Conservation (phyloP, 495 filamentous ascomycete genomes). For the Penicillium robsamsonii region DNA sequence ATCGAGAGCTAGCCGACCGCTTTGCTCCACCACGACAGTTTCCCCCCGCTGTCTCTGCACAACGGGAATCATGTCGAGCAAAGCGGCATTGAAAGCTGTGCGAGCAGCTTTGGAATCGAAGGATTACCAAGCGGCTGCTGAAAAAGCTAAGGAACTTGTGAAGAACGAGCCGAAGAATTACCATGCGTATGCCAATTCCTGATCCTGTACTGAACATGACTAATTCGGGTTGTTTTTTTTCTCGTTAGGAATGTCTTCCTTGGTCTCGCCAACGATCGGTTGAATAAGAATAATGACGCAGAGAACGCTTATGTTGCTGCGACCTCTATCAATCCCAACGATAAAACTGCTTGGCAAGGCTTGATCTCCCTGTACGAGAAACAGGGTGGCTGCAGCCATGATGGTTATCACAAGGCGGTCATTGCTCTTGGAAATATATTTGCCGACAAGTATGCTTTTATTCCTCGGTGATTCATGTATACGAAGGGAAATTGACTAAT, state of each 20-base stretch:
- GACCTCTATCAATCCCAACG: constrained; percentile 58
- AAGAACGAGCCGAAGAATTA: constrained; percentile 75
- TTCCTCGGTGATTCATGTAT: not conserved
- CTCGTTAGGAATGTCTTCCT: constrained; percentile 70
- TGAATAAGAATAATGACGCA: constrained; percentile 64
- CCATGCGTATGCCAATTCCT: constrained; percentile 58
- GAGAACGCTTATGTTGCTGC: constrained; percentile 76
- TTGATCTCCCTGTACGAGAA: constrained; percentile 82
- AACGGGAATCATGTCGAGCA: constrained; percentile 53
- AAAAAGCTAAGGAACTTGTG: constrained; percentile 64
- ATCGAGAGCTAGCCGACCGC: constrained; percentile 22
- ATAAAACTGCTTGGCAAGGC: constrained; percentile 82
- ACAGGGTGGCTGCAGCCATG: constrained; percentile 64
- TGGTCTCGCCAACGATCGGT: constrained; percentile 75
- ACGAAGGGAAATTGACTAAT: not conserved
- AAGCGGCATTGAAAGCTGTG: constrained; percentile 80
- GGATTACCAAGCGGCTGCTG: constrained; percentile 71
- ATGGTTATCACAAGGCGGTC: constrained; percentile 68
- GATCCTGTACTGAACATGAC: constrained; percentile 1
- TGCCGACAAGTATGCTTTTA: constrained; percentile 54
- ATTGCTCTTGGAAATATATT: constrained; percentile 73
- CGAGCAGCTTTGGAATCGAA: constrained; percentile 74
- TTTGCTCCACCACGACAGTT: constrained; percentile 23
- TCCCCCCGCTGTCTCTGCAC: constrained; percentile 21
- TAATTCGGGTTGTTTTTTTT: constrained; percentile 14